Evolutionary conservation across 2,329 filamentous ascomycete genomes (phyloP).

Genomic region (Sphaerulina vaccinii): DNA sequence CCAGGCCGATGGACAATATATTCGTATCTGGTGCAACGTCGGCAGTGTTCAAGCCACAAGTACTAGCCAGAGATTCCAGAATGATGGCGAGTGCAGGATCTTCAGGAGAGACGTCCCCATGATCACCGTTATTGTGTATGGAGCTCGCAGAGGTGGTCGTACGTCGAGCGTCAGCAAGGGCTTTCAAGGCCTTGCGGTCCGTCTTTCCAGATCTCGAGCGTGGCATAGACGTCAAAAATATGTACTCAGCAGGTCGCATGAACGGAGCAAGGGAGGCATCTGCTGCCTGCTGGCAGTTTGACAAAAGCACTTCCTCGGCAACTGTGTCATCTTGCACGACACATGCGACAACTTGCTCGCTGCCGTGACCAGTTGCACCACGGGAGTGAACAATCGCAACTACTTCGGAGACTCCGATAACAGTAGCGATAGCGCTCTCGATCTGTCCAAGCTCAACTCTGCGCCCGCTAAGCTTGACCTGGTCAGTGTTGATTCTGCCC

Average conservation of each 20-base stretch:
- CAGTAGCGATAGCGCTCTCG: slow-evolving; percentile 45
- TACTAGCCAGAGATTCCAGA: slow-evolving; percentile 3
- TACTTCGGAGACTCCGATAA: slow-evolving; percentile 16
- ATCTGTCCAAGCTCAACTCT: slow-evolving; percentile 75
- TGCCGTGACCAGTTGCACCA: slow-evolving; percentile 12
- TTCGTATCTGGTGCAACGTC: slow-evolving; percentile 6
- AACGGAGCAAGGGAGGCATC: slow-evolving; percentile 1
- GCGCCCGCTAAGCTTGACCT: slow-evolving; percentile 75
- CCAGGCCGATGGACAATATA: slow-evolving; percentile 12
- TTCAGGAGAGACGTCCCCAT: too few species aligned
- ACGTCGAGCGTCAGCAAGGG: slow-evolving; percentile 3
- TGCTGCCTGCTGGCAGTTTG: slow-evolving; percentile 3
- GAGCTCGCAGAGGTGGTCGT: too few species aligned
- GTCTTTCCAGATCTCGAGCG: slow-evolving; percentile 47
- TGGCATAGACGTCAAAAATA: slow-evolving; percentile 47
- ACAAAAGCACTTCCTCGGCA: slow-evolving; percentile 10
- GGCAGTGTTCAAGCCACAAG: not conserved
- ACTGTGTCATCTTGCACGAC: slow-evolving; percentile 10
- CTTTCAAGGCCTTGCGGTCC: slow-evolving; percentile 10
- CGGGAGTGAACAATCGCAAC: slow-evolving; percentile 9
- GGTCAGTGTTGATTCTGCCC: slow-evolving; percentile 36
- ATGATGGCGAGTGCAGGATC: slow-evolving; percentile 2
- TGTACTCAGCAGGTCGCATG: slow-evolving; percentile 34
- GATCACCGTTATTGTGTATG: too few species aligned
- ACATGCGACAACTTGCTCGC: slow-evolving; percentile 16